These are phyloP conservation scores for Diaporthe aspalathi DNA, from an alignment of 2,329 filamentous ascomycete species.

Conservation along the genomic window DNA sequence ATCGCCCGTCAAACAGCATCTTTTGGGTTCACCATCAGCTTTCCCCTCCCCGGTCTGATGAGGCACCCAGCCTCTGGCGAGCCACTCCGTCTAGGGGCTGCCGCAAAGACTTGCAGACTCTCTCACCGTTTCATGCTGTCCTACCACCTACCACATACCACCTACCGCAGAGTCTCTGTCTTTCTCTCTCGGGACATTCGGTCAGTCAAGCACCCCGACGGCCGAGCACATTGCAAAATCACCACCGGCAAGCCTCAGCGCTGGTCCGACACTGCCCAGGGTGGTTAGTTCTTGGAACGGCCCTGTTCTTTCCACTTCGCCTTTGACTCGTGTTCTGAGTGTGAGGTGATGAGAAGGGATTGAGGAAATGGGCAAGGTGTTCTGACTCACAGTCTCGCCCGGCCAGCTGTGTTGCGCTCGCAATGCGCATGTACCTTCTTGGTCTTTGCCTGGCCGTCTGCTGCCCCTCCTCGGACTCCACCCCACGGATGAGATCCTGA, in stretches of 20 bases:
- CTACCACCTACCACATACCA: slow-evolving; percentile 16
- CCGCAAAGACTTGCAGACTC: slow-evolving; percentile 17
- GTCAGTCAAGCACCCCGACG: neutral
- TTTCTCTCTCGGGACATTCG: slow-evolving; percentile 7
- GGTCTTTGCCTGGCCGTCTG: neutral
- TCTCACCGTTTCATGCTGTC: slow-evolving; percentile 27
- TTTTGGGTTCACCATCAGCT: neutral
- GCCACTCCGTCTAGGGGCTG: neutral
- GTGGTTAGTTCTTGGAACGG: slow-evolving; percentile 14
- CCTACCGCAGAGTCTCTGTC: neutral
- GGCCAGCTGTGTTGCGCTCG: neutral
- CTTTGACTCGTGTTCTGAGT: neutral
- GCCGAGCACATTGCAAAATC: slow-evolving; percentile 1
- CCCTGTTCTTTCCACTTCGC: neutral
- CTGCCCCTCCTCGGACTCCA: neutral
- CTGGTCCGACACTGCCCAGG: slow-evolving; percentile 27
- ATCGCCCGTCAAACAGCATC: slow-evolving; percentile 2
- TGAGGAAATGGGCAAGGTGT: too few species aligned
- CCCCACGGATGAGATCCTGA: neutral
- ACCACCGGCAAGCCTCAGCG: slow-evolving; percentile 12
- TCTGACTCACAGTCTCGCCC: neutral
- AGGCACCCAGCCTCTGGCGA: neutral
- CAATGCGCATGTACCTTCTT: neutral
- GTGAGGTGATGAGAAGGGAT: neutral
- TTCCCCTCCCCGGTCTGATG: slow-evolving; percentile 19